Evolutionary conservation across 306 rosid genomes (phyloP).

Genomic region (Quercus wislizeni): DNA sequence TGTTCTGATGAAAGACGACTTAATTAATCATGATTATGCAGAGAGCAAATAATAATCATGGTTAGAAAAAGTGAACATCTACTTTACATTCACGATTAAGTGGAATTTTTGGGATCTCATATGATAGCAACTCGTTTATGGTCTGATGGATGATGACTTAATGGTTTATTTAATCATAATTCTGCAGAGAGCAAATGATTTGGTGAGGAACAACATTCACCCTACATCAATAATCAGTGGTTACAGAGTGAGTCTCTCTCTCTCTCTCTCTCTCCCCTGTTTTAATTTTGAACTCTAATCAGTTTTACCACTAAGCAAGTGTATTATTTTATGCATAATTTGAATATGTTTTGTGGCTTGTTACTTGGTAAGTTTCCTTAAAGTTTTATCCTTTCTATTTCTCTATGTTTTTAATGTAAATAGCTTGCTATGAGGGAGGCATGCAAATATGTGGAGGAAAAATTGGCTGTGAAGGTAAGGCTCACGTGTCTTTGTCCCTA

Average conservation of each 20-base stretch:
- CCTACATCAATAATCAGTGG: slow-evolving; percentile 97
- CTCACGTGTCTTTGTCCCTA: background rate
- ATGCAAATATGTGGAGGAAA: slow-evolving; percentile 86
- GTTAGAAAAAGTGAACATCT: slow-evolving; percentile 76
- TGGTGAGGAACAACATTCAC: slow-evolving; percentile 92
- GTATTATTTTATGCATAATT: background rate
- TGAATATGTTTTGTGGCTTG: background rate
- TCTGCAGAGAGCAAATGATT: slow-evolving; percentile 89
- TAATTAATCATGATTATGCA: slow-evolving; percentile 21
- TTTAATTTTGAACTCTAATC: background rate
- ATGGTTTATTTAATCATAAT: background rate
- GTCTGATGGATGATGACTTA: slow-evolving; percentile 3
- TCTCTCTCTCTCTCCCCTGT: background rate
- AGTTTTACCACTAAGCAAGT: background rate
- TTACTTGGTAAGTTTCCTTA: slow-evolving; percentile 8
- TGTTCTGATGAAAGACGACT: background rate
- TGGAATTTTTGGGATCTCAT: background rate
- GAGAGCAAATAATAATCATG: slow-evolving; percentile 77
- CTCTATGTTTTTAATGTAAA: slow-evolving; percentile 6
- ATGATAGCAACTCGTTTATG: background rate
- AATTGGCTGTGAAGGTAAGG: slow-evolving; percentile 72
- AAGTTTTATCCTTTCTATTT: background rate
- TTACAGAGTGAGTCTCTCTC: slow-evolving; percentile 55
- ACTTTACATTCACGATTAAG: slow-evolving; percentile 54
- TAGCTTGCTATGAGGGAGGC: slow-evolving; percentile 99